Conservation (phyloP, 495 filamentous ascomycete species). For the Oidiodendron maius region DNA sequence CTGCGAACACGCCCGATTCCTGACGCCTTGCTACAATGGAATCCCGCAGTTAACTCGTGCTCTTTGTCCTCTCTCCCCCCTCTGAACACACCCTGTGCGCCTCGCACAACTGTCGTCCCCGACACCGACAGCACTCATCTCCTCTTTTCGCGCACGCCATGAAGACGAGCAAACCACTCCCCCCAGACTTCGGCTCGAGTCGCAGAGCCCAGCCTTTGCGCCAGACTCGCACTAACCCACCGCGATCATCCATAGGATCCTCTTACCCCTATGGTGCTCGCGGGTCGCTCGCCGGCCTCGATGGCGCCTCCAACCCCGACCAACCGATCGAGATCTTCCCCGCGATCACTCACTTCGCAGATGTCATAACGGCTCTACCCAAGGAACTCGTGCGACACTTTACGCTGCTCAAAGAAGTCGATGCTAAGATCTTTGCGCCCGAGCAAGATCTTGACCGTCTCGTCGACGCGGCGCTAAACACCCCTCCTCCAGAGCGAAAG, state of each 20-base stretch:
- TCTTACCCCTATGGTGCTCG: conserved; percentile 30
- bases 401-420: conserved; percentile 91
- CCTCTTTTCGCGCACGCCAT: conserved; percentile 25
- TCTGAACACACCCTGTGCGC: not conserved
- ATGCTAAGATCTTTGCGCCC: conserved; percentile 82
- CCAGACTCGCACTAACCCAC: conserved; percentile 51
- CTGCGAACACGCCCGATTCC: not conserved
- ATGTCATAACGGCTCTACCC: conserved; percentile 86
- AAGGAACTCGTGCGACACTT: conserved; percentile 93
- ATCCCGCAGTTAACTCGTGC: conserved; percentile 4
- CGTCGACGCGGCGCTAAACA: conserved; percentile 58
- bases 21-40: conserved; percentile 14
- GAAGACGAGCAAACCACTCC: conserved; percentile 44
- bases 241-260: conserved; percentile 37
- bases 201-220: conserved; percentile 54
- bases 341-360: conserved; percentile 89
- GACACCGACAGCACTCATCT: not conserved
- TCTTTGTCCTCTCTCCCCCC: conserved; percentile 1
- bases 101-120: conserved; percentile 12
- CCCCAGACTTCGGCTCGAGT: conserved; percentile 36
- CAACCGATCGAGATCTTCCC: conserved; percentile 70
- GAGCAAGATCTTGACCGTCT: conserved; percentile 66
- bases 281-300: conserved; percentile 34
- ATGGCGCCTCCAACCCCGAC: conserved; percentile 6
- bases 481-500: conserved; percentile 39